Evolutionary conservation across 441 rosid species (phyloP), one percentile per base, ranked within the genome.

Genomic region (Populus hybrid): DNA sequence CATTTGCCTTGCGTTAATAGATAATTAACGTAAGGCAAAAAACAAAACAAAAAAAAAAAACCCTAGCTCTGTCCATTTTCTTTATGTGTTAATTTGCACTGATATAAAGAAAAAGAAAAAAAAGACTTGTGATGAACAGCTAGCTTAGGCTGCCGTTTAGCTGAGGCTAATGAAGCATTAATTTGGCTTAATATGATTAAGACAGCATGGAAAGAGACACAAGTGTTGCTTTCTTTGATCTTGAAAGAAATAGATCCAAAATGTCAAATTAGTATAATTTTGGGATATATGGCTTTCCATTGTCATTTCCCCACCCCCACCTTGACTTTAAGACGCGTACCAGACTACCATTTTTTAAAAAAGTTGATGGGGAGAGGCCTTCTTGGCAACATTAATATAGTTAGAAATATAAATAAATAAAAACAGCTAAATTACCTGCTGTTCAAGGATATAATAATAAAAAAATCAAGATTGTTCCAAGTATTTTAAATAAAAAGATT

Each of bases 191-290:
- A 70, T 69, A 50, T 72, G 75, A 76, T 11, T 20, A 6, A 30
- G 73, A 78, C 59, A 35, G 28, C 18, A 26, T n/a, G 11, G 82
- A 81, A 28, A 65, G 81, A 42, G 87, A 85, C 83, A 67, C 42
- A 70, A 81, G 81, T 79, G 87, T 81, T 72, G 8, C 78, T 73
- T 80, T 82, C 80, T 54, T 69, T 74, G 77, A 73, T 69, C 14
- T 23, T 59, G 21, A 12, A 61, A 35, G 65, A n/a, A 36, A 61
- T 81, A 28, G 61, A 63, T 46, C 40, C 67, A 64, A 69, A 32
- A n/a, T 74, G 71, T 40, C 10, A 67, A 79, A 66, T 78, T 76
- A 71, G 54, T 70, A 40, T 76, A 77, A 32, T 24, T 1, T 34
- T 71, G 66, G 8, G 42, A 23, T 50, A 76, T 26, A 76, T 70